Evolutionary conservation across 2,329 filamentous ascomycete species (phyloP).

Genomic region (Zymoseptoria passerinii): DNA sequence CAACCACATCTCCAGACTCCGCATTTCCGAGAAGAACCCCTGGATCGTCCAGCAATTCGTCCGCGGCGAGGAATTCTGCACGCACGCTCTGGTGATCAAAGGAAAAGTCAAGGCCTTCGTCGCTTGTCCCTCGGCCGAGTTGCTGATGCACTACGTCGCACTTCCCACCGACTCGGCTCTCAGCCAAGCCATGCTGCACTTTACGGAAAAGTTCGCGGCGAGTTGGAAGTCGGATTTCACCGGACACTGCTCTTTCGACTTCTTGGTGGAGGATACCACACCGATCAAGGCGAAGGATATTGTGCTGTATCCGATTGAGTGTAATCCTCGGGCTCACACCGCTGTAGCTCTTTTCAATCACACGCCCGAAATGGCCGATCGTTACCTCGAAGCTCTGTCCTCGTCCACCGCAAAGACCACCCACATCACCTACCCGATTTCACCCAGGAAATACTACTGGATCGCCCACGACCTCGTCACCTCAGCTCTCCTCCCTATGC

Average conservation of each 20-base stretch:
- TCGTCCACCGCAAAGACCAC: constrained; percentile 18
- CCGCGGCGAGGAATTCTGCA: constrained; percentile 59
- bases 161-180: constrained; percentile 49
- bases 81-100: constrained; percentile 58
- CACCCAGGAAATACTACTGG: constrained; percentile 49
- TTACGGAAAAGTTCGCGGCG: constrained; percentile 52
- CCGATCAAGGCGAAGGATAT: constrained; percentile 19
- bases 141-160: constrained; percentile 59
- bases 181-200: constrained; percentile 52
- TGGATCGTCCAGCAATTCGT: constrained; percentile 66
- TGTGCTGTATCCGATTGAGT: constrained; percentile 59
- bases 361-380: constrained; percentile 37
- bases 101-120: constrained; percentile 59
- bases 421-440: constrained; percentile 14
- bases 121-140: constrained; percentile 54
- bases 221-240: constrained; percentile 48
- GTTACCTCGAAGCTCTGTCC: constrained; percentile 46
- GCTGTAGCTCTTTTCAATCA: constrained; percentile 54
- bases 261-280: constrained; percentile 47
- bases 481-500: constrained; percentile 42
- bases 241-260: constrained; percentile 65
- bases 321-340: constrained; percentile 62
- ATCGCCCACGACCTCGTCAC: constrained; percentile 56
- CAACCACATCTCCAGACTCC: constrained; percentile 46
- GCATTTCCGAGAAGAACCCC: constrained; percentile 46